These are phyloP conservation scores for Ceratocystis colombiana DNA, from an alignment of 2,329 filamentous ascomycete species.

Conservation along the genomic window DNA sequence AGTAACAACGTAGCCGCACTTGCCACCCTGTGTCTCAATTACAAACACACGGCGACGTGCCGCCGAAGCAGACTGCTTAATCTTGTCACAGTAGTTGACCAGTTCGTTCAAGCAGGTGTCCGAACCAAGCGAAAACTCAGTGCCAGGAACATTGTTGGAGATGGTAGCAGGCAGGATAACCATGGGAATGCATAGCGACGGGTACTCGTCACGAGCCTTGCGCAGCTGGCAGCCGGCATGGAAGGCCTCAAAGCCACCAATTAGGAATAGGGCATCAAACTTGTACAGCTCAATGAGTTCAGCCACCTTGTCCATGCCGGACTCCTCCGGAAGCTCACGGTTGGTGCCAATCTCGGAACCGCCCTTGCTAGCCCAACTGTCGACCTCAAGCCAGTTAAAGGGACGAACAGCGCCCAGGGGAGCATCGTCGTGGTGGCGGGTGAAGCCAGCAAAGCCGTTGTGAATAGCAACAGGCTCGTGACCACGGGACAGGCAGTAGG, in stretches of 20 bases:
- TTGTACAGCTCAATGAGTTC: slow-evolving; percentile 74
- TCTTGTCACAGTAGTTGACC: slow-evolving; percentile 91
- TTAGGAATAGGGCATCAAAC: slow-evolving; percentile 82
- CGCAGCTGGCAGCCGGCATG: slow-evolving; percentile 82
- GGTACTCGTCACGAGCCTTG: slow-evolving; percentile 65
- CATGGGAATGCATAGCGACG: slow-evolving; percentile 86
- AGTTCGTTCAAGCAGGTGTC: slow-evolving; percentile 95
- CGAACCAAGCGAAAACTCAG: slow-evolving; percentile 91
- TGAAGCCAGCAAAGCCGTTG: slow-evolving; percentile 91
- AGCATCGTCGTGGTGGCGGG: slow-evolving; percentile 76
- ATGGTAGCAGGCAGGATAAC: slow-evolving; percentile 89
- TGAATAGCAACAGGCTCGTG: slow-evolving; percentile 88
- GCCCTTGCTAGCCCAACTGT: slow-evolving; percentile 90
- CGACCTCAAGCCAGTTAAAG: slow-evolving; percentile 87
- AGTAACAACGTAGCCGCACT: slow-evolving; percentile 87
- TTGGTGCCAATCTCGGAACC: slow-evolving; percentile 98
- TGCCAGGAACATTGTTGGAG: slow-evolving; percentile 96
- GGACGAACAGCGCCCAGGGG: slow-evolving; percentile 73
- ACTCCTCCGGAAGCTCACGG: slow-evolving; percentile 77
- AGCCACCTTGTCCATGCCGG: slow-evolving; percentile 72
- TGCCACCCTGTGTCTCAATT: slow-evolving; percentile 92
- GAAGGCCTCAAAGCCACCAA: slow-evolving; percentile 95
- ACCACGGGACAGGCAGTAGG: slow-evolving; percentile 84
- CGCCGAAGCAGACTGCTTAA: slow-evolving; percentile 91
- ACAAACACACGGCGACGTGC: slow-evolving; percentile 91